phyloP scores from a whole-genome alignment of 306 rosid genomes.

The Elaeagnus macrophylla region DNA sequence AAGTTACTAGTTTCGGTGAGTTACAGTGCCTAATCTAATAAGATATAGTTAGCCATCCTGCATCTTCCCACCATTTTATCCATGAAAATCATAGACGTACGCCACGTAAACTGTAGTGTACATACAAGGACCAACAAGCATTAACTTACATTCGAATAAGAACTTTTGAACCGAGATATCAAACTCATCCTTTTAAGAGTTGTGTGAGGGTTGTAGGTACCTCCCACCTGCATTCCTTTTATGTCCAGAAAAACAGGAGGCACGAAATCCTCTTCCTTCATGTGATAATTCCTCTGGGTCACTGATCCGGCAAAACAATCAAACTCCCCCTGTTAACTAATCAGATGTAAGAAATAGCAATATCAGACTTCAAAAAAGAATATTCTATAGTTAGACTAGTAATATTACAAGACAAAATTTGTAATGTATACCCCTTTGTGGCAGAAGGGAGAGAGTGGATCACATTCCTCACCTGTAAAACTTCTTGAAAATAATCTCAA shows the following conservation, averaged over 20 bases:
- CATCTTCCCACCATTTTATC: constrained; percentile 13
- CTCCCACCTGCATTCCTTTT: constrained; percentile 28
- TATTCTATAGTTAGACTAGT: constrained; percentile 1
- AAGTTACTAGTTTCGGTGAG: constrained; percentile 15
- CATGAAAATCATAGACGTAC: constrained; percentile 15
- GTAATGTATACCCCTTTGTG: constrained; percentile 1
- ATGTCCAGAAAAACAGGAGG: constrained; percentile 16
- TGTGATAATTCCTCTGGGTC: constrained; percentile 23
- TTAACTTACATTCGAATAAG: constrained; percentile 4
- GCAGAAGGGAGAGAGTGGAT: background rate
- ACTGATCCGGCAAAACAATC: constrained; percentile 34
- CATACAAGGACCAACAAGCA: constrained; percentile 23
- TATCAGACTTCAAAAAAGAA: background rate
- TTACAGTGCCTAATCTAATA: constrained; percentile 27
- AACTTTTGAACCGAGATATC: background rate
- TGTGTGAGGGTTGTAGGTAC: constrained; percentile 3
- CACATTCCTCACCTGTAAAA: background rate
- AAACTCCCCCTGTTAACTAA: constrained; percentile 32
- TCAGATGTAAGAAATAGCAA: background rate
- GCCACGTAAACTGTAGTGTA: constrained; percentile 25
- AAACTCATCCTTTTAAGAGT: constrained; percentile 11
- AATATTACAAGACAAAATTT: background rate
- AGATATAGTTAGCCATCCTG: background rate
- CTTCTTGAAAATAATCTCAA: background rate
- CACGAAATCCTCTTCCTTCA: constrained; percentile 36